Evolutionary conservation across 257 asterid genomes (phyloP), one percentile per base, ranked within the genome.

Genomic region (Schizonepeta tenuifolia): DNA sequence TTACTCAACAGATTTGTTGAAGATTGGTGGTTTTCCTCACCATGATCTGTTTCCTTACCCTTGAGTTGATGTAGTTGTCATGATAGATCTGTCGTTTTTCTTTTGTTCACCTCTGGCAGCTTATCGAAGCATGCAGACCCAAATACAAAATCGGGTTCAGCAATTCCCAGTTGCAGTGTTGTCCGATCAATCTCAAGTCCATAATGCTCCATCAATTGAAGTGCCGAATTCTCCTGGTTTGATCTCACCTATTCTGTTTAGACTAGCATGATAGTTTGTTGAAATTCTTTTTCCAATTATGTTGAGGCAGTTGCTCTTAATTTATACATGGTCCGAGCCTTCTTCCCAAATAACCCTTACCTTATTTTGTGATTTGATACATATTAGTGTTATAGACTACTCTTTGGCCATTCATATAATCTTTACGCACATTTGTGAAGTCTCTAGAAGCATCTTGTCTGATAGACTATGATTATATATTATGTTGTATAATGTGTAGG

Each of bases 71-170:
- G 8, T 69, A 24, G 49, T 22, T 68, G 40, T 73, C 43, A 49
- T 65, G 68, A 80, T 24, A 24, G 26, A 24, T 24, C 26, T 24
- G 26, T 24, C 26, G 26, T 24, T 24, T 24, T 24, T 24, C 26
- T 35, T 55, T 55, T 26, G 50, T 64, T 61, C 67, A 62, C 71
- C 36, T 75, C 63, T 56, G 62, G 77, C 81, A 91, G 99, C 78
- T 79, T 84, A 94, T 62, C 96, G 88, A 58, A 66, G 71, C 77
- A 83, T 87, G 84, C 99, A 84, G 69, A 72, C 98, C 70, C 98
- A 92, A 82, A 77, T 94, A 20, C 95, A 79, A 72, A 90, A 84
- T 83, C 99, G 85, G 79, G 95, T 78, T 50, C 96, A 83, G 78
- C 90, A 79, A 71, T 85, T 85, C 50, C 74, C 91, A 67, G 77